phyloP scores from a whole-genome alignment of 2,329 filamentous ascomycete genomes.

The Aspergillus luchuensis region DNA sequence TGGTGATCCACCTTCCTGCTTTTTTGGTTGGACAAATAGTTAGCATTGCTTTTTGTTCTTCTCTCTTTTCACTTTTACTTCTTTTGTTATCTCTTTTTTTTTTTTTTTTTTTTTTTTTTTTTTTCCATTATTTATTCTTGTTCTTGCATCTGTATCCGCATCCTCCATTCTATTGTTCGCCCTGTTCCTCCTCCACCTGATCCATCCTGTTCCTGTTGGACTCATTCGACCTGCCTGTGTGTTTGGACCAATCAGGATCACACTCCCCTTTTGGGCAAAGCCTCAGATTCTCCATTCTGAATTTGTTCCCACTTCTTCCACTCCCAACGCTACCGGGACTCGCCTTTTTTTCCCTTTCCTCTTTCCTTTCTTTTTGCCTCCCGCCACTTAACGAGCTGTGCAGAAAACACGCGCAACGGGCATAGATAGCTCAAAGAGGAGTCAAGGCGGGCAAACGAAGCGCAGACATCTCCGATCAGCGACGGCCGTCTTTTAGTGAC shows the following conservation, averaged over 20 bases:
- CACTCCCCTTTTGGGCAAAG: conserved; percentile 19
- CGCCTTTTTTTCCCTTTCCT: not conserved
- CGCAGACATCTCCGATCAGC: not conserved
- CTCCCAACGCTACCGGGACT: conserved; percentile 12
- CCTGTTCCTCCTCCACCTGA: not conserved
- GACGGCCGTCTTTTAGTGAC: conserved; percentile 1
- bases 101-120: not conserved
- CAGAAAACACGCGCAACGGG: conserved; percentile 1
- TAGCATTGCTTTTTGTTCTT: not conserved
- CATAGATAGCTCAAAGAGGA: not conserved
- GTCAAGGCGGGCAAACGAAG: conserved; percentile 6
- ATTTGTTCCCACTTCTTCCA: conserved; percentile 14
- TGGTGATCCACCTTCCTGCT: not conserved
- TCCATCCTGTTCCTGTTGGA: not conserved
- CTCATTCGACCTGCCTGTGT: conserved; percentile 4
- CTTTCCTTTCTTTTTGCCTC: conserved; percentile 9
- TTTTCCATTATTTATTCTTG: not conserved
- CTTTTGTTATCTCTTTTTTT: not conserved
- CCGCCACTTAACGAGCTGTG: conserved; percentile 15
- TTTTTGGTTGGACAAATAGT: not conserved
- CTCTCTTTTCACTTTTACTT: not conserved
- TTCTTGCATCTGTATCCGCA: not conserved
- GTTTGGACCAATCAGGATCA: conserved; percentile 13
- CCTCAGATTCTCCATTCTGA: conserved; percentile 17
- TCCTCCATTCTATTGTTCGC: not conserved